phyloP scores from a whole-genome alignment of 2,329 filamentous ascomycete species.

The Cladosporium sp. region DNA sequence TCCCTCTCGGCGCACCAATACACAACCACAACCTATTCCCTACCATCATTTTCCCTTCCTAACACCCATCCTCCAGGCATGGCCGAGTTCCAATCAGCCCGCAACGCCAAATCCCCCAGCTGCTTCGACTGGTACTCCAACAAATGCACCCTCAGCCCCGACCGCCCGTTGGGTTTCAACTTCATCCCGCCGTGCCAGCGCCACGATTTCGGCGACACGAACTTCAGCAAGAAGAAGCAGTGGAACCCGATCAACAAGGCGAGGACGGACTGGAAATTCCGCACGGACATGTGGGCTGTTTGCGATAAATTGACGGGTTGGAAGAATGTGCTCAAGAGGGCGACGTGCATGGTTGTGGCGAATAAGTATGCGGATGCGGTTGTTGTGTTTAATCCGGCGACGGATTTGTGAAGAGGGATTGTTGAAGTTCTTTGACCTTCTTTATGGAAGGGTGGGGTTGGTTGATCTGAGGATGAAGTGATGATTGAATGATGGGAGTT shows the following conservation, averaged over 20 bases:
- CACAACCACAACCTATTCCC: too few species aligned
- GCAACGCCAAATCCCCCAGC: conserved; percentile 2
- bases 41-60: neutral
- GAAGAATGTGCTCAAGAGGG: conserved; percentile 6
- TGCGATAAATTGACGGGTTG: neutral
- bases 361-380: conserved; percentile 1
- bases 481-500: neutral
- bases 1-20: too few species aligned
- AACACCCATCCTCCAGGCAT: conserved; percentile 7
- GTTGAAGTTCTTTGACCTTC: neutral
- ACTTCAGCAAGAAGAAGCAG: conserved; percentile 6
- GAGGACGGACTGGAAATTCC: neutral
- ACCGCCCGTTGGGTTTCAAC: conserved; percentile 1
- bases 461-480: neutral
- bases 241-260: conserved; percentile 7
- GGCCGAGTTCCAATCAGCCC: neutral
- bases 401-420: conserved; percentile 1
- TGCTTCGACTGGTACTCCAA: conserved; percentile 15
- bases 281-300: conserved; percentile 1
- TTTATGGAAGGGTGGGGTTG: neutral
- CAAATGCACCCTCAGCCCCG: conserved; percentile 1
- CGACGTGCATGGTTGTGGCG: neutral
- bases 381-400: conserved; percentile 2
- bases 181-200: conserved; percentile 11
- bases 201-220: conserved; percentile 8